Evolutionary conservation across 768 basidiomycete species (phyloP).

Genomic region (Lepiota brunneoincarnata): DNA sequence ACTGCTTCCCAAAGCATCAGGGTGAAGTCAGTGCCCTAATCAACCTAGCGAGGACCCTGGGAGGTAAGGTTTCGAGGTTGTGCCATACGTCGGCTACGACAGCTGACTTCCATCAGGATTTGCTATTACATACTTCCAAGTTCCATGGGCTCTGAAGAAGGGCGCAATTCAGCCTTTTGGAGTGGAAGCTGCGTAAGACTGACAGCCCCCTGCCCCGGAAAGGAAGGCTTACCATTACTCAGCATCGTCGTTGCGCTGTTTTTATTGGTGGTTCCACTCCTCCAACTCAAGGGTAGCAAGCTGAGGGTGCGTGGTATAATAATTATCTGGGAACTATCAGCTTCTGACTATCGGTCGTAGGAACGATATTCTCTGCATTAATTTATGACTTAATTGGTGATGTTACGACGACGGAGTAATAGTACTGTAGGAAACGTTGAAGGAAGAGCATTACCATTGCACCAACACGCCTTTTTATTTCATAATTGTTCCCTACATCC

Average conservation of each 20-base stretch:
- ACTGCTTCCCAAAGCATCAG: conserved; percentile 20
- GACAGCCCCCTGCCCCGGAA: neutral
- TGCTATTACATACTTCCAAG: conserved; percentile 64
- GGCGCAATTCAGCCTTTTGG: conserved; percentile 65
- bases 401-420: no score
- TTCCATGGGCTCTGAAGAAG: conserved; percentile 58
- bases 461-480: no score
- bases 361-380: neutral
- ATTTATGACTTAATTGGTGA: neutral
- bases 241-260: conserved; percentile 52
- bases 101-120: conserved; percentile 35
- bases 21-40: conserved; percentile 65
- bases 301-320: conserved; percentile 38
- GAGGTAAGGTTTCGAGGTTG: conserved; percentile 29
- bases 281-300: conserved; percentile 46
- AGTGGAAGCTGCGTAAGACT: conserved; percentile 54
- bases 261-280: conserved; percentile 45
- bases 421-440: no score
- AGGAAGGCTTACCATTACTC: neutral
- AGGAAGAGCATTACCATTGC: no score
- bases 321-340: no score
- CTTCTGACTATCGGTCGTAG: neutral
- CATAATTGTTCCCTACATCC: no score
- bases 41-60: conserved; percentile 53
- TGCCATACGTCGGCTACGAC: no score